Percentiles rank a stretch among this genome's conserved stretches.
phyloP scores from a whole-genome alignment of 805 yeast genomes.

The Yarrowia sp. region DNA sequence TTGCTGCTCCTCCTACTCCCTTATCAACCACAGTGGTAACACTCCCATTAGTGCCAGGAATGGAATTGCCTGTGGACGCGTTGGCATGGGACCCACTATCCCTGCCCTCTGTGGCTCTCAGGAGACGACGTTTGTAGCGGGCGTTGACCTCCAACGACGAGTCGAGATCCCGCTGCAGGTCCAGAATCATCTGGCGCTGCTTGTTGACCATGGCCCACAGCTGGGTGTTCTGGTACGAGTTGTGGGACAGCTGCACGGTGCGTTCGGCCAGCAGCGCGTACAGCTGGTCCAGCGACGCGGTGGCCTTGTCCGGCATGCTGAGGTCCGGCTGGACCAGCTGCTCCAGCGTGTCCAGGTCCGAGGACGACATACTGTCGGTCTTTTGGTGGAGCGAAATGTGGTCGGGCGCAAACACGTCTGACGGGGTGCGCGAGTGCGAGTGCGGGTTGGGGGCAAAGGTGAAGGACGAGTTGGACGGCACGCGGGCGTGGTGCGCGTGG shows the following conservation, averaged over 20 bases:
- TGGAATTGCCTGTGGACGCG: background rate
- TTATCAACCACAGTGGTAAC: too few species aligned
- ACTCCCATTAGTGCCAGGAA: background rate
- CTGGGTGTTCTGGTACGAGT: slow-evolving; percentile 44
- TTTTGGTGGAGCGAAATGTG: slow-evolving; percentile 27
- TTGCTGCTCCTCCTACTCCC: too few species aligned
- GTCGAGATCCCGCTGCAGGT: slow-evolving; percentile 43
- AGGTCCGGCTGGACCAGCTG: slow-evolving; percentile 36
- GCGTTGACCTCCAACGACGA: slow-evolving; percentile 41
- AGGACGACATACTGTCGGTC: slow-evolving; percentile 14
- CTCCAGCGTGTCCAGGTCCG: slow-evolving; percentile 24
- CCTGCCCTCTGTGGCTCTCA: background rate
- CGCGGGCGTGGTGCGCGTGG: slow-evolving; percentile 1
- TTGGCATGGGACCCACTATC: background rate
- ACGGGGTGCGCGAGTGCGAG: slow-evolving; percentile 8
- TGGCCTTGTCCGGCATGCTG: slow-evolving; percentile 32
- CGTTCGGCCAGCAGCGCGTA: slow-evolving; percentile 41
- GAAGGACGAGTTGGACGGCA: slow-evolving; percentile 27
- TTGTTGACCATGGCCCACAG: slow-evolving; percentile 44
- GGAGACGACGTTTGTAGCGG: slow-evolving; percentile 14
- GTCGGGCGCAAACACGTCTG: slow-evolving; percentile 32
- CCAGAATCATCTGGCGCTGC: slow-evolving; percentile 44
- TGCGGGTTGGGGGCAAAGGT: background rate
- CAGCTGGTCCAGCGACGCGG: slow-evolving; percentile 38
- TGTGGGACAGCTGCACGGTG: slow-evolving; percentile 41